Evolutionary conservation across 805 yeast species (phyloP), one percentile per base, ranked within the genome.

Genomic region (Yamadazyma olivae): DNA sequence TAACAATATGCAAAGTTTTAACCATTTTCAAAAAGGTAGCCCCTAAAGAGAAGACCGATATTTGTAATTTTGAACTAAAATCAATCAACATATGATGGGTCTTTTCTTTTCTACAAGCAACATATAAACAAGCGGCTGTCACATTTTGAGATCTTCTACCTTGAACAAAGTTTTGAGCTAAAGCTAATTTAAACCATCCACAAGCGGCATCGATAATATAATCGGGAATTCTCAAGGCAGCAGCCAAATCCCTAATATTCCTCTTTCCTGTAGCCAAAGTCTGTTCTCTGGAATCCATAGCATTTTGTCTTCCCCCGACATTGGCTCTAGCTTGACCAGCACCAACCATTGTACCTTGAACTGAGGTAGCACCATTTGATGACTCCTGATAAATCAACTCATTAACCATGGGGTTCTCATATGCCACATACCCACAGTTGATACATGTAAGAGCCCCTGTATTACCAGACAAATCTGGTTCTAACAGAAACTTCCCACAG

Each of bases 111-210:
- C 99, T 80, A 59, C 99, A 93, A 0, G 98, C 96, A 32, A 93
- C 79, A 55, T 93, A 93, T 22, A 93, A 70, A 63, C 99, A 93
- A 0, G 98, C 89, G 0, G 96, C 95, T 37, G 90, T 80, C 3
- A 93, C 98, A 54, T 91, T 90, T 55, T 90, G 97, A 2, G 97
- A 88, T 43, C 93, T 67, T 50, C 99, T 74, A n/a, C 99, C 99
- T 58, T 91, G 96, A 17, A 93, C 98, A 56, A 93, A 93, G 55
- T 89, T 90, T 45, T 83, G 75, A 2, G 88, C 75, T 19, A 95
- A 68, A 0, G 98, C 98, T 37, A 89, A 66, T 46, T 81, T 81
- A 60, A 87, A 95, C 91, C 95, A 88, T 40, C 84, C 86, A 48
- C 78, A 75, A 0, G 96, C 97, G 9, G 91, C 81, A 40, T 86